Evolutionary conservation across 192 early-diverging fungal species (phyloP), one percentile per base, ranked within the genome.

Genomic region (Backusella australiensis): DNA sequence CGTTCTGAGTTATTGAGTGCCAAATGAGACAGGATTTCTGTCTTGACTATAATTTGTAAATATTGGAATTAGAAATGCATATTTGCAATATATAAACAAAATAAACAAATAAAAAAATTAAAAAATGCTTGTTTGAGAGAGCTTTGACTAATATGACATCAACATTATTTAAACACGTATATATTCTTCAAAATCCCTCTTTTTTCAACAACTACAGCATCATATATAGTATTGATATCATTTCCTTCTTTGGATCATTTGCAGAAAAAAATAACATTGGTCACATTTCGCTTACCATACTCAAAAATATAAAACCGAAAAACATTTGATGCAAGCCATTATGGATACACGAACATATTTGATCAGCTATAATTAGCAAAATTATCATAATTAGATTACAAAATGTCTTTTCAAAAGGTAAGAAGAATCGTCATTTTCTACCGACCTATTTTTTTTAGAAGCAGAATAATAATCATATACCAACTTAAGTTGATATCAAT

Each of bases 41-140:
- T 63, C 56, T 63, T 63, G 56, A 63, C 56, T 63, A 12, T 63
- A 49, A 17, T 14, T 63, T 63, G 21, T 63, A 63, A 63, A 63
- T 23, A 63, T 29, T 63, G 26, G 23, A 11, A 29, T 63, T 63
- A 63, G 12, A 63, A 63, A 63, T 63, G 56, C 56, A 63, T 63
- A 63, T 63, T 63, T 63, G 23, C 21, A 29, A 11, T 63, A 14
- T 29, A 63, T 32, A 63, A 59, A 59, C n/a, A 59, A 59, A 59
- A 63, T 63, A 63, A 63, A 63, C 26, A 63, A 56, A 56, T 21
- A 26, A 56, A 23, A 56, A 59, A 59, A 29, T 29, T 12, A 26
- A 63, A 63, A 63, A 63, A 63, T 14, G 8, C 9, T n/a, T 26
- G 56, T 12, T 59, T 59, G 6, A 59, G 26, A 59, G 19, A n/a